A percentile compares a stretch with the other conserved stretches of the same genome.
phyloP scores from a whole-genome alignment of 129 eudicot genomes.

The Saposhnikovia divaricata region DNA sequence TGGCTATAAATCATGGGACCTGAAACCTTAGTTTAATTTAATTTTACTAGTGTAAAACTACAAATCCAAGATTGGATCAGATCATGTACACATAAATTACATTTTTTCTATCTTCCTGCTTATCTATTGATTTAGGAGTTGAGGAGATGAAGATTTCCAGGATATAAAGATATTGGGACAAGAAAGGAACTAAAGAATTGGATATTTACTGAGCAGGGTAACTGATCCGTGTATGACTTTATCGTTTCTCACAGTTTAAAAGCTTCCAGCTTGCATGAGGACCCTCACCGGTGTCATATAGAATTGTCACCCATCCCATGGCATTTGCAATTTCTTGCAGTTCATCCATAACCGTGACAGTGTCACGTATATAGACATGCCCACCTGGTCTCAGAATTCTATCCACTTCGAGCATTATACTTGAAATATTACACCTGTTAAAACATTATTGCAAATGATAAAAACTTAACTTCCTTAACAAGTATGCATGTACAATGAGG shows the following conservation, averaged over 20 bases:
- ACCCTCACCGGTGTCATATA: slow-evolving; percentile 71
- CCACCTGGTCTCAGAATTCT: slow-evolving; percentile 72
- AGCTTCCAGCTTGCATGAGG: slow-evolving; percentile 74
- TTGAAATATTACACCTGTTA: slow-evolving; percentile 61
- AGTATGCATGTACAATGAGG: neutral
- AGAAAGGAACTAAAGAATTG: neutral
- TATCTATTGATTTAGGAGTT: neutral
- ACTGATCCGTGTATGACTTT: slow-evolving; percentile 12
- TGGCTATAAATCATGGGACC: neutral
- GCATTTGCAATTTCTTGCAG: slow-evolving; percentile 60
- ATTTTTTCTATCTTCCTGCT: neutral
- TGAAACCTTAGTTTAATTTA: neutral
- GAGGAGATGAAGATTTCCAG: neutral
- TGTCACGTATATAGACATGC: slow-evolving; percentile 68
- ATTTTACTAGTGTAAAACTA: neutral
- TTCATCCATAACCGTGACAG: slow-evolving; percentile 34
- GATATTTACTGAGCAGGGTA: neutral
- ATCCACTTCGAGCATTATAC: slow-evolving; percentile 77
- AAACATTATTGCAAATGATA: neutral
- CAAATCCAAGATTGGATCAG: neutral
- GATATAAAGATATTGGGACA: neutral
- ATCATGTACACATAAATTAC: slow-evolving; percentile 2
- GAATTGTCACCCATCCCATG: slow-evolving; percentile 59
- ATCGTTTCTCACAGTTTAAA: slow-evolving; percentile 67
- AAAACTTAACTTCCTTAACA: neutral